A percentile compares a stretch with the other conserved stretches of the same genome.
phyloP scores from a whole-genome alignment of 2,329 filamentous ascomycete genomes.

The Cladosporium sp. region DNA sequence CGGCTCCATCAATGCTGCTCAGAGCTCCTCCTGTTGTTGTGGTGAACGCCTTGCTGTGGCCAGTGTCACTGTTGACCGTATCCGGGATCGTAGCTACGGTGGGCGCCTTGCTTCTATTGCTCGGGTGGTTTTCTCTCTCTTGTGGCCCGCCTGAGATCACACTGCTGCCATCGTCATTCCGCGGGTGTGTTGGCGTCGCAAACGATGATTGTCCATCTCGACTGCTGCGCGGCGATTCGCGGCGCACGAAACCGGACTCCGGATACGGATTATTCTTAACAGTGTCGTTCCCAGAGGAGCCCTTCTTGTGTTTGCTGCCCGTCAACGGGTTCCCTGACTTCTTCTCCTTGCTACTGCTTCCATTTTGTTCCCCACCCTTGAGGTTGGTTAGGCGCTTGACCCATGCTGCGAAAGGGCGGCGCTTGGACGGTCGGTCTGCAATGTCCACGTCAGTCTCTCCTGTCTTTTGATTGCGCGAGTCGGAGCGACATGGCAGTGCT shows the following conservation, averaged over 20 bases:
- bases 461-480: conserved; percentile 15
- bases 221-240: conserved; percentile 37
- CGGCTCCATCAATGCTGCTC: conserved; percentile 44
- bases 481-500: no score
- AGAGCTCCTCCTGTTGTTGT: conserved; percentile 64
- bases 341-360: conserved; percentile 32
- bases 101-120: conserved; percentile 69
- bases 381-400: conserved; percentile 90
- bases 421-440: conserved; percentile 67
- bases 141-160: conserved; percentile 54
- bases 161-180: conserved; percentile 37
- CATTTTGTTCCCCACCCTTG: conserved; percentile 61
- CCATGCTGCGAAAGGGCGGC: conserved; percentile 86
- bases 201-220: conserved; percentile 46
- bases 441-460: conserved; percentile 22
- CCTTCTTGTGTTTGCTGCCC: conserved; percentile 24
- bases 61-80: conserved; percentile 67
- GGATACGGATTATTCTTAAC: conserved; percentile 70
- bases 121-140: conserved; percentile 56
- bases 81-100: conserved; percentile 83
- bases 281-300: conserved; percentile 5
- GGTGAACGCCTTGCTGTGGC: conserved; percentile 78
- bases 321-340: conserved; percentile 28
- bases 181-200: conserved; percentile 53
- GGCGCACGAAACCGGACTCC: conserved; percentile 62